Evolutionary conservation across 2,329 filamentous ascomycete species (phyloP).

Genomic region (Claviceps capensis): DNA sequence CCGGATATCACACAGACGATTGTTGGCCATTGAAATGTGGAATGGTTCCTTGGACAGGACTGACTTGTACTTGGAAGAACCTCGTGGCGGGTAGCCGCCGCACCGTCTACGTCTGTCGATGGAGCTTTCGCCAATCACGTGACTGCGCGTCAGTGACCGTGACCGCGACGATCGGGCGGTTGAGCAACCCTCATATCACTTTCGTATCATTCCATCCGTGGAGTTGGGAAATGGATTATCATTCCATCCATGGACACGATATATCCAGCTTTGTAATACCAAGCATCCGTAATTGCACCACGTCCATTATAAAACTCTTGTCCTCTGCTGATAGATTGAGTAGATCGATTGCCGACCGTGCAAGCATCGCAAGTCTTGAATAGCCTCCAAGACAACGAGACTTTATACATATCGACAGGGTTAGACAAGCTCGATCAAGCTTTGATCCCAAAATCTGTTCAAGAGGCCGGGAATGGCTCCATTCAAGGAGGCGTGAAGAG

Average conservation of each 20-base stretch:
- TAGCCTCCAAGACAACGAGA: slow-evolving; percentile 37
- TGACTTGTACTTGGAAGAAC: too few species aligned
- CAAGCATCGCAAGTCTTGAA: slow-evolving; percentile 61
- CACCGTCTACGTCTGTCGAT: too few species aligned
- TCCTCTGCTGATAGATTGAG: not conserved
- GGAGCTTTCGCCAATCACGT: not conserved
- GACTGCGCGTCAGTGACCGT: not conserved
- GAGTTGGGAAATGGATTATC: slow-evolving; percentile 38
- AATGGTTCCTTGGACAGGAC: too few species aligned
- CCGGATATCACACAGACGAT: too few species aligned
- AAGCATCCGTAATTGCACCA: slow-evolving; percentile 31
- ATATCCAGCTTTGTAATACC: slow-evolving; percentile 45
- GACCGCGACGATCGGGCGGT: not conserved
- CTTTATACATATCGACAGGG: slow-evolving; percentile 41
- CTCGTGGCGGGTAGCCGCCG: too few species aligned
- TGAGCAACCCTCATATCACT: not conserved
- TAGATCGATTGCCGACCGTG: slow-evolving; percentile 65
- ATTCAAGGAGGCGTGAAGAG: slow-evolving; percentile 47
- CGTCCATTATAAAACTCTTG: not conserved
- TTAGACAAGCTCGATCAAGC: slow-evolving; percentile 37
- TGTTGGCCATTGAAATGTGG: too few species aligned
- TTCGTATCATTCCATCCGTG: slow-evolving; percentile 6
- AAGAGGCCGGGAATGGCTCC: slow-evolving; percentile 7
- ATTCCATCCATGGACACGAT: slow-evolving; percentile 45
- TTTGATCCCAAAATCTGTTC: slow-evolving; percentile 17